Conservation (phyloP, 306 rosid species). For the Vigna radiata region DNA sequence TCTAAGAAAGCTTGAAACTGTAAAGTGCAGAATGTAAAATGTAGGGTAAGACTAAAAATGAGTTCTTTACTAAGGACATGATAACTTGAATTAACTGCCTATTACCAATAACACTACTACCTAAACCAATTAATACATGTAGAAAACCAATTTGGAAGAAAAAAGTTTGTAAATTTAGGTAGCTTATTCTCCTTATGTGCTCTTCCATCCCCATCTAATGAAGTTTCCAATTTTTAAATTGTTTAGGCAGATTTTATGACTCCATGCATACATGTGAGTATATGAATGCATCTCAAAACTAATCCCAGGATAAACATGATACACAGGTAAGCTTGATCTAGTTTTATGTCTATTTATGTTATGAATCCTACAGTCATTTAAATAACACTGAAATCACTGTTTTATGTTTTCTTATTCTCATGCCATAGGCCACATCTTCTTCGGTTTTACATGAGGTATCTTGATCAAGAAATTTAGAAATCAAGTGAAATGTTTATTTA, state of each 20-base stretch:
- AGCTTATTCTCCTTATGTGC: neutral
- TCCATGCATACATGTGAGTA: neutral
- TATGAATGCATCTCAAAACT: neutral
- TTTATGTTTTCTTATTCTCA: neutral
- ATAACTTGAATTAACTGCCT: too few species aligned
- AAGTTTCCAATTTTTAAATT: neutral
- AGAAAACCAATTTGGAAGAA: too few species aligned
- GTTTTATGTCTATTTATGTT: neutral
- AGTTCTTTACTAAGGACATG: too few species aligned
- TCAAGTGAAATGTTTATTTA: neutral
- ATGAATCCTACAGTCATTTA: neutral
- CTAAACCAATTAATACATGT: too few species aligned
- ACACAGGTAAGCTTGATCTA: too few species aligned
- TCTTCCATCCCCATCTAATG: constrained; percentile 14
- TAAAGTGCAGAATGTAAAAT: too few species aligned
- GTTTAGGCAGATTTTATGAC: neutral
- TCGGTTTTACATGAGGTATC: neutral
- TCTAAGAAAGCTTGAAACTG: too few species aligned
- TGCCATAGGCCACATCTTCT: neutral
- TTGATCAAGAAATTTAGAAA: neutral
- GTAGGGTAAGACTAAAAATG: too few species aligned
- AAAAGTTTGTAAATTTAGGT: constrained; percentile 2
- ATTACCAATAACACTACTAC: too few species aligned
- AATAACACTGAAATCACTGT: neutral
- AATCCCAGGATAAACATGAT: neutral